phyloP scores from a whole-genome alignment of 208 protist genomes.

The Trypanosoma congolense region DNA sequence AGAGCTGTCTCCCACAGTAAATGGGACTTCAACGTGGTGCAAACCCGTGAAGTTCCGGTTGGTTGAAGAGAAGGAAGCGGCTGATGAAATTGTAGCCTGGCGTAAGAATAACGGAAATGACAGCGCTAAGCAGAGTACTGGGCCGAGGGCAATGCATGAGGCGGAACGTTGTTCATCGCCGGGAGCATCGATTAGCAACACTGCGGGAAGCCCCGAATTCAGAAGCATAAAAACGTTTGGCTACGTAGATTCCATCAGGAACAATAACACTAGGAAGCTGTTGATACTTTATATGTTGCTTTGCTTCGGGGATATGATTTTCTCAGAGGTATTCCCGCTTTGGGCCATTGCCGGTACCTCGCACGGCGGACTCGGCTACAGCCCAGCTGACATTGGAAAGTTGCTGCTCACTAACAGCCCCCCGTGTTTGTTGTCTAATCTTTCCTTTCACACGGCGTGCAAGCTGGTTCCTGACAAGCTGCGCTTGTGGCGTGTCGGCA shows the following conservation, averaged over 20 bases:
- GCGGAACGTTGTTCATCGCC: no score
- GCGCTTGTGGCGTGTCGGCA: constrained; percentile 36
- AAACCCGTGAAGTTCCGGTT: no score
- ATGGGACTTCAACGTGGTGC: no score
- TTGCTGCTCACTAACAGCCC: constrained; percentile 47
- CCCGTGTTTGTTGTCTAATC: constrained; percentile 35
- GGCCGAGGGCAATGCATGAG: no score
- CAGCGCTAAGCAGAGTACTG: no score
- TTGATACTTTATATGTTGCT: constrained; percentile 70
- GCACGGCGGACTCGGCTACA: constrained; percentile 34
- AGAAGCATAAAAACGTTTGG: constrained; percentile 24
- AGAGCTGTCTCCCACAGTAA: no score
- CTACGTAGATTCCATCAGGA: constrained; percentile 47
- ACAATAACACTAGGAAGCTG: constrained; percentile 38
- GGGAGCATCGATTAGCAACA: no score
- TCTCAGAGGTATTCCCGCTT: constrained; percentile 40
- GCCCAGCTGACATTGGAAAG: constrained; percentile 22
- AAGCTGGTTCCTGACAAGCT: constrained; percentile 29
- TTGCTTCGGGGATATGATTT: constrained; percentile 51
- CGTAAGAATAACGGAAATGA: no score
- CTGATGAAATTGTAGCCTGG: no score
- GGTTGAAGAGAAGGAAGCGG: no score
- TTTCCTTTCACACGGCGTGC: constrained; percentile 32
- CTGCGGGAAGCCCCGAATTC: no score
- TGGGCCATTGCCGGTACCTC: constrained; percentile 31